Evolutionary conservation across 1,284 basidiomycete genomes (phyloP), one percentile per base, ranked within the genome.

Genomic region (Pseudozyma pruni): DNA sequence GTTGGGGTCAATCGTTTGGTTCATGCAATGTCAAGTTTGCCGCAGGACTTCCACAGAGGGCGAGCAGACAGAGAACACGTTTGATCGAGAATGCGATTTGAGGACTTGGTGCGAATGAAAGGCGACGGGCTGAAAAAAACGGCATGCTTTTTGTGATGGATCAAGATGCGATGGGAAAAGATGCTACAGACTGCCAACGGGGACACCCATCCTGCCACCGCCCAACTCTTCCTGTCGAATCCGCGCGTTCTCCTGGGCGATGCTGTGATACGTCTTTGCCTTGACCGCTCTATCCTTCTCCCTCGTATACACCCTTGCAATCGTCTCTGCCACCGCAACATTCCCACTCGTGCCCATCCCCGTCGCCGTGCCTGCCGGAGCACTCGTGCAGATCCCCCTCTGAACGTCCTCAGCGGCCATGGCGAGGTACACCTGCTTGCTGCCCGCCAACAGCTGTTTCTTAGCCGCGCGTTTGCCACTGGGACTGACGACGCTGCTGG

Each of bases 381-480:
- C 34, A 6, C 27, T 20, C 0, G 77, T 78, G 13, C 57, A 72
- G 39, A 79, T 74, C 11, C 76, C 78, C 5, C 68, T 34, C 32
- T 61, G 47, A 4, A 78, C 63, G 35, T 79, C 76, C 11, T 79
- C 74, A 0, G 25, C 23, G 2, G 43, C 19, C 54, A 78, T 62
- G 43, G 53, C 53, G 16, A 79, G 59, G 20, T 45, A 54, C 16
- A 74, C 59, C 45, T 42, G 48, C 16, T 73, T 64, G 39, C 68
- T 74, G 23, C 61, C 47, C 7, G 77, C 72, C 27, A 77, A 46
- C 38, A 78, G 50, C 51, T 80, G 77, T 25, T 74, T 75, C 55
- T 73, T 76, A 8, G 75, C 73, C 2, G 78, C 75, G 2, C 79
- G 58, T 52, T 80, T 80, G 20, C 67, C 73, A 17, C 66, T 68